Conservation (phyloP, 257 asterid genomes). For the Solanum pinnatisectum region DNA sequence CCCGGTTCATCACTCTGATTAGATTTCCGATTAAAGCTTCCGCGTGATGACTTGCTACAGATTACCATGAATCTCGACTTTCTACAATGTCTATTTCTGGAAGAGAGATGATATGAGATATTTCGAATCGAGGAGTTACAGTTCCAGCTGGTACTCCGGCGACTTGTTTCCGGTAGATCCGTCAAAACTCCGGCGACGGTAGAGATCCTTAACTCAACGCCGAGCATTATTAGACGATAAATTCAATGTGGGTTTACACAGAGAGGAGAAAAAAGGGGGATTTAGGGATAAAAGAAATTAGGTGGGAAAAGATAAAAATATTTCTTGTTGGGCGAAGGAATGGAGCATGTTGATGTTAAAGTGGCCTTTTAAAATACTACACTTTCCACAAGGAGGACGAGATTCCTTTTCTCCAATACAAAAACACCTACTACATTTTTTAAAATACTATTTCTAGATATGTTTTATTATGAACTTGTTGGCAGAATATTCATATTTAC, state of each 20-base stretch:
- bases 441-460: too few species aligned
- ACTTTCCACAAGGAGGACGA: neutral
- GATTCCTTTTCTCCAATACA: neutral
- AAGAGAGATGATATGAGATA: conserved; percentile 1
- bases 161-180: conserved; percentile 3
- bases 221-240: conserved; percentile 5
- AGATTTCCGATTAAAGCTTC: conserved; percentile 13
- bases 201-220: conserved; percentile 7
- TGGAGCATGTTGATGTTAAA: neutral
- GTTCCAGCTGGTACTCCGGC: conserved; percentile 9
- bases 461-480: neutral
- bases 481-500: too few species aligned
- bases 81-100: neutral
- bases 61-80: neutral
- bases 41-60: conserved; percentile 14
- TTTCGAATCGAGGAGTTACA: conserved; percentile 9
- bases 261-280: neutral
- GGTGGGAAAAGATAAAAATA: neutral
- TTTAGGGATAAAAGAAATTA: neutral
- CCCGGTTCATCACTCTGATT: neutral
- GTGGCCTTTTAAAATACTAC: neutral
- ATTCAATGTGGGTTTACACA: neutral
- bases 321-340: neutral
- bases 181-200: conserved; percentile 7
- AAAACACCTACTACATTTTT: too few species aligned